Evolutionary conservation across 257 asterid genomes (phyloP), one percentile per base, ranked within the genome.

Genomic region (Cynanchum wilfordii): DNA sequence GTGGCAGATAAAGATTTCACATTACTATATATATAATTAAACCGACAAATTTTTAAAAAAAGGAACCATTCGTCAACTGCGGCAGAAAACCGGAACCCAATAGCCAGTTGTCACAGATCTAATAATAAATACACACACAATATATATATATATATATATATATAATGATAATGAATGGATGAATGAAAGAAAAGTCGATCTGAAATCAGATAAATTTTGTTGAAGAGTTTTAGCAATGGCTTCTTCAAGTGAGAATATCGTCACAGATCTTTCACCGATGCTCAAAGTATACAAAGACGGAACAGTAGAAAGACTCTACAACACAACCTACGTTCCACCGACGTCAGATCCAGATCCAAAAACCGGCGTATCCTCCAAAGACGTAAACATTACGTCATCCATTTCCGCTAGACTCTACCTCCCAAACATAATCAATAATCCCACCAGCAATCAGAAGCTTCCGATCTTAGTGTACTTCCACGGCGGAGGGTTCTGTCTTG

Each of bases 321-420:
- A 20, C 19, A 78, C 68, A 74, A 15, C 83, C 83, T 22, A 0
- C n/a, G 75, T 83, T 38, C 79, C 85, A 0, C 78, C 85, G 1
- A 64, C 79, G 1, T 73, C 40, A 17, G 70, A 73, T 42, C 45
- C 45, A 20, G 79, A 80, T 20, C 55, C 73, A 73, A 33, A 17
- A 22, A 57, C 79, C 12, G 73, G 77, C 5, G 87, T 83, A 4
- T 56, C 79, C 62, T 78, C 85, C 2, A 80, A 83, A 30, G 83
- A 83, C 66, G 30, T 78, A 50, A 24, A 76, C 40, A 78, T 81
- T 12, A 71, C 85, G 0, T 73, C 79, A 0, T 49, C 16, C 66
- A 24, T 81, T 7, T 76, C 79, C 33, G 86, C 86, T 64, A 64
- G 89, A 7, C n/a, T 87, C 2, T 71, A 70, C 81, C 81, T 69